Conservation (phyloP, 768 basidiomycete genomes). For the Phallus indusiatus region DNA sequence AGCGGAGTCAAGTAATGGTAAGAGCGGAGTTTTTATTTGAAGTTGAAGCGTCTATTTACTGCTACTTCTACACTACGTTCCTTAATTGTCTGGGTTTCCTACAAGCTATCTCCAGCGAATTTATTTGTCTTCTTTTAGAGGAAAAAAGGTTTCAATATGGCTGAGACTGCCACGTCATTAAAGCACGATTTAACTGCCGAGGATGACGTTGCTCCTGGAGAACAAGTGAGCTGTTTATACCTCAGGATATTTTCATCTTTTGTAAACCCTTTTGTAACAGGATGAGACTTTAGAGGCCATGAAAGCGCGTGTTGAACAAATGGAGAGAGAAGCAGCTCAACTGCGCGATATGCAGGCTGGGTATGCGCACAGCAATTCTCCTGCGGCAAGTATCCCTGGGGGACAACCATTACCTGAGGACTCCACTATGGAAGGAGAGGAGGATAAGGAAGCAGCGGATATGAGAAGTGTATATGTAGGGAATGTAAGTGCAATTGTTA, state of each 20-base stretch:
- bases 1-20: not conserved
- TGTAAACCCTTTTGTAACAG: not conserved
- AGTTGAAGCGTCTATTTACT: not conserved
- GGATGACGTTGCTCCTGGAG: slow-evolving; percentile 6
- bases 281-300: slow-evolving; percentile 76
- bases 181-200: not conserved
- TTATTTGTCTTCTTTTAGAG: not conserved
- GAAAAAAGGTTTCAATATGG: not conserved
- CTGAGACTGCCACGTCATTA: not conserved
- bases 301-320: slow-evolving; percentile 88
- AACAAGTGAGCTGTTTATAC: slow-evolving; percentile 5
- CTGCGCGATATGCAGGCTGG: slow-evolving; percentile 73
- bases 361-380: slow-evolving; percentile 9
- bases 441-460: slow-evolving; percentile 77
- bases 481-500: slow-evolving; percentile 66
- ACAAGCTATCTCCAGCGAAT: not conserved
- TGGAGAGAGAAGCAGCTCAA: slow-evolving; percentile 87
- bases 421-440: slow-evolving; percentile 64
- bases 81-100: not conserved
- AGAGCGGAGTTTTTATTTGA: not conserved
- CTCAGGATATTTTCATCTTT: not conserved
- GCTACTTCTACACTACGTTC: not conserved
- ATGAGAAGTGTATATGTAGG: slow-evolving; percentile 88
- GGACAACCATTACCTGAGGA: slow-evolving; percentile 35
- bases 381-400: slow-evolving; percentile 39